Conservation (phyloP, 441 rosid species). For the Metrosideros polymorpha region DNA sequence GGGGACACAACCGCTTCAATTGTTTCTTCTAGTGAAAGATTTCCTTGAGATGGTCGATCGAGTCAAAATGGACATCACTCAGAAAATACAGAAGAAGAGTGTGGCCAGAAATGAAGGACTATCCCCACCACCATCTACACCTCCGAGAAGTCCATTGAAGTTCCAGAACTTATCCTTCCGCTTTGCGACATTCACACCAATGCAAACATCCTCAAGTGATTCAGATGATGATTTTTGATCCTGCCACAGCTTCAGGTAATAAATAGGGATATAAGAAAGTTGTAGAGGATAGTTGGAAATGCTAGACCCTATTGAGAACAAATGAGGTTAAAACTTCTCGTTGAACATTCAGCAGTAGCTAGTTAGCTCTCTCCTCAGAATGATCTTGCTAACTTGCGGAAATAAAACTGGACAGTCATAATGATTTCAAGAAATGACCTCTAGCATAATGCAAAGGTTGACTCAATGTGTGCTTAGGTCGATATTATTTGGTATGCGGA, state of each 20-base stretch:
- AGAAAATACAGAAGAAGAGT: constrained; percentile 2
- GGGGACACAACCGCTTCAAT: neutral
- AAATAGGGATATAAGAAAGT: neutral
- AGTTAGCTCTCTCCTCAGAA: neutral
- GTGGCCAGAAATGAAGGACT: neutral
- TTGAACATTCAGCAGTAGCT: neutral
- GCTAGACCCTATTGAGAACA: neutral
- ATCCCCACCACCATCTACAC: neutral
- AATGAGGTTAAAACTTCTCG: neutral
- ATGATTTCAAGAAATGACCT: neutral
- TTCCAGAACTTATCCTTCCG: neutral
- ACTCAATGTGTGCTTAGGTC: neutral
- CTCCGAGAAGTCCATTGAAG: neutral
- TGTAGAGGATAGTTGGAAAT: neutral
- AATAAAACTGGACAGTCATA: neutral
- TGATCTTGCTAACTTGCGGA: neutral
- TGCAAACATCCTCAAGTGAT: neutral
- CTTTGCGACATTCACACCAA: neutral
- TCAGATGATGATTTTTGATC: neutral
- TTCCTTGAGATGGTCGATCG: constrained; percentile 5
- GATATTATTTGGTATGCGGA: neutral
- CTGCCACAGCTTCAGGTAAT: neutral
- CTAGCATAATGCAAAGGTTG: neutral
- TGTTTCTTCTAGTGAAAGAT: constrained; percentile 1
- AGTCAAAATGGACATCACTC: neutral